Base-by-base conservation (phyloP, 371 early-diverging fungal species). In the Mucor mucedo region DNA sequence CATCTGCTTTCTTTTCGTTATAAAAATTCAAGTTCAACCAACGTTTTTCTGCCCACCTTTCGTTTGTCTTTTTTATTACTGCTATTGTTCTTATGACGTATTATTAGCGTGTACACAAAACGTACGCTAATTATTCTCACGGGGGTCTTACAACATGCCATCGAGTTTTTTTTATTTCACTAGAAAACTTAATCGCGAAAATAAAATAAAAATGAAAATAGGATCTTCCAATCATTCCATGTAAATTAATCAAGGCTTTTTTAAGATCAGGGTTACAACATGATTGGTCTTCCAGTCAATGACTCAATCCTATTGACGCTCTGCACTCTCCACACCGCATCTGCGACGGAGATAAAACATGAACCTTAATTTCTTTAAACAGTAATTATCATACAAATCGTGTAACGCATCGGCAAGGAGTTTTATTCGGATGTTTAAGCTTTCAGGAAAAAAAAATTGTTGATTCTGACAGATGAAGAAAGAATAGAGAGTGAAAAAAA, bases 191-290 rank as follows among this genome's bases (percentile, higher is more conserved):
- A 6, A 35, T 35, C 44, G 16, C 10, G 44, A 44, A 44, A n/a
- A 21, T 21, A 21, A 0, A 21, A 21, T n/a, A n/a, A 16, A 14
- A 10, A 13, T 5, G 44, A 44, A 14, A 44, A n/a, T 14, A 44
- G 5, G n/a, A 44, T 44, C 44, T 44, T 44, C 44, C 44, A 44
- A 44, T 44, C 44, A 44, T 44, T 44, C 44, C 44, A 44, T 14
- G 14, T 44, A 44, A n/a, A 44, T n/a, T 44, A n/a, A 44, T 44
- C 44, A n/a, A 44, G 13, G 13, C 5, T 16, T 44, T 44, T 44
- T 44, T 13, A 35, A 35, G 35, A 6, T 35, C 35, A 35, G 35
- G 35, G 8, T 35, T 35, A 4, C 8, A 6, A 4, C 35, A 6
- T 35, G 35, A 35, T 35, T 35, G 35, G 35, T 8, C 8, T 35